phyloP scores from a whole-genome alignment of 2,329 filamentous ascomycete species.

The Penicillium sp. region DNA sequence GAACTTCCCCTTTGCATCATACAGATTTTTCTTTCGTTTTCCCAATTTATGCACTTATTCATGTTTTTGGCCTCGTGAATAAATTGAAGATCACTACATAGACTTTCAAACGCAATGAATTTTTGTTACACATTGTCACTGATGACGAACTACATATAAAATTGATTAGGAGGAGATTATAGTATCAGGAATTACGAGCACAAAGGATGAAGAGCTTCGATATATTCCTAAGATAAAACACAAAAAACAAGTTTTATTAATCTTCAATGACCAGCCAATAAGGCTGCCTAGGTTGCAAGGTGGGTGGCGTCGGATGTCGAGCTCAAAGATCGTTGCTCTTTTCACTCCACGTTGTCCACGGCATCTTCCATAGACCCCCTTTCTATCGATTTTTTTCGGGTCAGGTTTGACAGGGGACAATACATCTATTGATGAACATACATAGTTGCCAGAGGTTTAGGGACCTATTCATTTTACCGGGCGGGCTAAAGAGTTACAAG shows the following conservation, averaged over 20 bases:
- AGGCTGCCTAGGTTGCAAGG: neutral
- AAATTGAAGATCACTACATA: too few species aligned
- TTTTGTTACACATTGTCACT: neutral
- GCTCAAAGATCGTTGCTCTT: neutral
- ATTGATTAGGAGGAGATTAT: constrained; percentile 6
- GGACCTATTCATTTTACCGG: neutral
- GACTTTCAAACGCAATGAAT: too few species aligned
- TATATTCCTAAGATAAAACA: neutral
- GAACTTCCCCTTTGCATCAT: too few species aligned
- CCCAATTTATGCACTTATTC: too few species aligned
- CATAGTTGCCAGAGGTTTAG: neutral
- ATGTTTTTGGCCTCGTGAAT: too few species aligned
- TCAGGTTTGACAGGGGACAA: neutral
- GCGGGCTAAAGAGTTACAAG: neutral
- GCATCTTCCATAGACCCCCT: neutral
- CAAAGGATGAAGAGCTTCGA: neutral
- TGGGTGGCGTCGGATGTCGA: neutral
- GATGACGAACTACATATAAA: constrained; percentile 14
- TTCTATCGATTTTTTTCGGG: neutral
- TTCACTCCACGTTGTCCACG: neutral
- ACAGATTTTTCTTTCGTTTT: too few species aligned
- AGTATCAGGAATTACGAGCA: neutral
- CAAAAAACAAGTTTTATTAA: neutral
- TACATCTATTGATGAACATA: neutral
- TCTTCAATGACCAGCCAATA: neutral